A percentile compares a stretch with the other conserved stretches of the same genome.
Evolutionary conservation across 1,139 yeast species (phyloP).

Genomic region (Yamadazyma atlantica): DNA sequence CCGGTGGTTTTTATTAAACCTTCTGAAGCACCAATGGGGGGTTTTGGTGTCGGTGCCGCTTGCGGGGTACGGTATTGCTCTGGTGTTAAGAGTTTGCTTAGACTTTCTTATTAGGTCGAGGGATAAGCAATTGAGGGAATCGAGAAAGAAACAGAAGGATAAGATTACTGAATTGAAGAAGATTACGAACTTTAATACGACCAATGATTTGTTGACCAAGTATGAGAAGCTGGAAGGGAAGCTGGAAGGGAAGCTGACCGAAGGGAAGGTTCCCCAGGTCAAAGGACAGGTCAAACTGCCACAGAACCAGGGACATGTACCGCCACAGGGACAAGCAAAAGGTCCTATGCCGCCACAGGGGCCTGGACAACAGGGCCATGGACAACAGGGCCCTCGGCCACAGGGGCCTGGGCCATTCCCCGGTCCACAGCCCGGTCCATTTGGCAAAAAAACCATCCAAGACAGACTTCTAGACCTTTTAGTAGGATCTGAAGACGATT

Average conservation of each 20-base stretch:
- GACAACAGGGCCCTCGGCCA: no score
- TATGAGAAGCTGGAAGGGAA: no score
- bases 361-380: no score
- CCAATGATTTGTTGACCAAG: conserved; percentile 68
- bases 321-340: no score
- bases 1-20: conserved; percentile 26
- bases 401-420: not conserved
- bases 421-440: conserved; percentile 2
- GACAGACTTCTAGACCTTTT: conserved; percentile 53
- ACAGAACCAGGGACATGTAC: no score
- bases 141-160: conserved; percentile 53
- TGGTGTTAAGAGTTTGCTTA: conserved; percentile 23
- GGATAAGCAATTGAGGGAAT: conserved; percentile 18
- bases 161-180: conserved; percentile 77
- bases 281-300: no score
- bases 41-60: conserved; percentile 32
- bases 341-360: no score
- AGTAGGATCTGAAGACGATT: conserved; percentile 68
- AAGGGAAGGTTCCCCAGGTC: no score
- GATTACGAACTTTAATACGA: conserved; percentile 73
- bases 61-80: conserved; percentile 19
- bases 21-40: conserved; percentile 19
- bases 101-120: conserved; percentile 24
- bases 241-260: no score
- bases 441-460: conserved; percentile 25